Conservation (phyloP, 352 stramenopile species). For the Sclerospora graminicola region DNA sequence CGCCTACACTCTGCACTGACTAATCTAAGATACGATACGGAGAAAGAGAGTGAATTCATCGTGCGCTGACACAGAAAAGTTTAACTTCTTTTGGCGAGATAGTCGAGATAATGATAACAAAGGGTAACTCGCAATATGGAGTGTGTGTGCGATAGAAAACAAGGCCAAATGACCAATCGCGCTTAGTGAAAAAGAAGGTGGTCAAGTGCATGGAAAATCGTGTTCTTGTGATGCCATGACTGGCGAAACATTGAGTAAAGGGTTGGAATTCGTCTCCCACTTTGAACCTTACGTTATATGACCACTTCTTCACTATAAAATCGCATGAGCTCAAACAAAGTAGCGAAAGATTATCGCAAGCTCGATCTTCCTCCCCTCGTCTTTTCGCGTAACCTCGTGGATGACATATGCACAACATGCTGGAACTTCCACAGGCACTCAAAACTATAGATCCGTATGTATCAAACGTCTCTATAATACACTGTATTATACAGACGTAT, state of each 20-base stretch:
- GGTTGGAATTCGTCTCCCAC: too few relatives aligned
- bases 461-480: too few relatives aligned
- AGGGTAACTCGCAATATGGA: constrained; percentile 89
- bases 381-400: constrained; percentile 58
- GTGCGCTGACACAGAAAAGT: too few relatives aligned
- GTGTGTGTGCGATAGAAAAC: constrained; percentile 85
- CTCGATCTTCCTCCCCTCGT: constrained; percentile 92
- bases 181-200: constrained; percentile 32
- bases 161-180: constrained; percentile 88
- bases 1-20: constrained; percentile 65
- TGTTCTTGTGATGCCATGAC: constrained; percentile 86
- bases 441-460: too few relatives aligned
- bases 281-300: too few relatives aligned
- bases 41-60: constrained; percentile 16
- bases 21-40: constrained; percentile 11
- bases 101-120: constrained; percentile 96
- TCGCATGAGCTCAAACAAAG: constrained; percentile 90
- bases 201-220: constrained; percentile 75
- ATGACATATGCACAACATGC: constrained; percentile 39
- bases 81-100: constrained; percentile 46
- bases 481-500: too few relatives aligned
- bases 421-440: constrained; percentile 80
- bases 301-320: constrained; percentile 35
- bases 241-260: constrained; percentile 45
- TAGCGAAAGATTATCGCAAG: constrained; percentile 93